A percentile compares a stretch with the other conserved stretches of the same genome.
Conservation (phyloP, 257 asterid genomes). For the Thymus quinquecostatus region DNA sequence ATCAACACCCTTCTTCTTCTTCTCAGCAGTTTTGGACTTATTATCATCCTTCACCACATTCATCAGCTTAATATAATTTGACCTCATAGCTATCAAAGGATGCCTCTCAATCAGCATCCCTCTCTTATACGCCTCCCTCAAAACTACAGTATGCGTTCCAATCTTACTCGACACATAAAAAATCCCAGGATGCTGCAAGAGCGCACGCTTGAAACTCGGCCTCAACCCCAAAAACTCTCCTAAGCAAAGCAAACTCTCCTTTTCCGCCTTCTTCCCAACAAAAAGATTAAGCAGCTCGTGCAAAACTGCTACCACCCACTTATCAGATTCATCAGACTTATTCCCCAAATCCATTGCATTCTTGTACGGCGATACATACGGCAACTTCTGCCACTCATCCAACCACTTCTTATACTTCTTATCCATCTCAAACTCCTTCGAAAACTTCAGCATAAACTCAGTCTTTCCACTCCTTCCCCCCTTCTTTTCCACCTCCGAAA, state of each 20-base stretch:
- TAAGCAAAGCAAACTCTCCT: slow-evolving; percentile 63
- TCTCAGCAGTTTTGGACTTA: slow-evolving; percentile 31
- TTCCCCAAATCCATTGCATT: slow-evolving; percentile 58
- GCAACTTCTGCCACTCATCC: slow-evolving; percentile 90
- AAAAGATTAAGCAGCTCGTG: slow-evolving; percentile 82
- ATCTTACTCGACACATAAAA: slow-evolving; percentile 78
- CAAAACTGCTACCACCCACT: slow-evolving; percentile 74
- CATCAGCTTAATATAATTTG: slow-evolving; percentile 68
- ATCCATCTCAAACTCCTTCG: slow-evolving; percentile 81
- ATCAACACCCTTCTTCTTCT: slow-evolving; percentile 43
- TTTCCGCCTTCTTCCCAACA: slow-evolving; percentile 81
- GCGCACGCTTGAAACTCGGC: slow-evolving; percentile 75
- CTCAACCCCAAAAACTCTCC: slow-evolving; percentile 87
- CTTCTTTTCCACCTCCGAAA: slow-evolving; percentile 59
- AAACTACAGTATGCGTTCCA: slow-evolving; percentile 69
- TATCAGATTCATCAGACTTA: slow-evolving; percentile 72
- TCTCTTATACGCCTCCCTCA: slow-evolving; percentile 81
- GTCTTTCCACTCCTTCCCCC: slow-evolving; percentile 37
- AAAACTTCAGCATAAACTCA: slow-evolving; percentile 51
- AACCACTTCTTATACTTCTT: slow-evolving; percentile 84
- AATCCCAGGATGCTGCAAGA: slow-evolving; percentile 87
- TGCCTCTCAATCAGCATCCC: slow-evolving; percentile 64
- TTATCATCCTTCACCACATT: slow-evolving; percentile 50
- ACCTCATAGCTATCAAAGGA: slow-evolving; percentile 67
- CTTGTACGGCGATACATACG: slow-evolving; percentile 76